Evolutionary conservation across 768 basidiomycete species (phyloP).

Genomic region (Pleurotus citrinopileatus): DNA sequence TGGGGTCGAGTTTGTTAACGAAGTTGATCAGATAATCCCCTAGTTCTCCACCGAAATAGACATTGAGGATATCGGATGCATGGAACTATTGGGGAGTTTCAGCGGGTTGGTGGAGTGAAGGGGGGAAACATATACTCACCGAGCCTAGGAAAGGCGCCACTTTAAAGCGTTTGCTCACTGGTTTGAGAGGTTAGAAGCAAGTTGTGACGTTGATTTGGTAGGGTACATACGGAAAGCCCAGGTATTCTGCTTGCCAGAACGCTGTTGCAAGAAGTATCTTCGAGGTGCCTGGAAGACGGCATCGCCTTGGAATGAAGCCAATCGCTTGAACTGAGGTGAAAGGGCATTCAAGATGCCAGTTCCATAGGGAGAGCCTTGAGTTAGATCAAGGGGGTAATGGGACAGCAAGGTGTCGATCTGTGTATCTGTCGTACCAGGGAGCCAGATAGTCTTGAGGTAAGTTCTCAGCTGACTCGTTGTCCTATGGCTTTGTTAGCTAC

Average conservation of each 20-base stretch:
- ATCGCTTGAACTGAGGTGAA: constrained; percentile 19
- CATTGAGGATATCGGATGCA: background rate
- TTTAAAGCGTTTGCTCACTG: constrained; percentile 8
- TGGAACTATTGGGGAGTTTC: background rate
- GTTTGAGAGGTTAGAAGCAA: background rate
- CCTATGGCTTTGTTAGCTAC: constrained; percentile 14
- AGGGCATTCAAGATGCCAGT: constrained; percentile 10
- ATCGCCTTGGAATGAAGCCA: constrained; percentile 17
- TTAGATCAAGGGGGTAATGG: constrained; percentile 11
- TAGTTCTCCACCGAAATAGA: constrained; percentile 26
- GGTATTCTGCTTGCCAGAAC: background rate
- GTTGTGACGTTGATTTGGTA: background rate
- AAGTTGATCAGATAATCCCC: constrained; percentile 12
- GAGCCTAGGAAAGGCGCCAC: background rate
- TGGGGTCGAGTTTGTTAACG: constrained; percentile 7
- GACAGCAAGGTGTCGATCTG: constrained; percentile 13
- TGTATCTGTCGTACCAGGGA: constrained; percentile 17
- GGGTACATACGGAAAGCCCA: constrained; percentile 2
- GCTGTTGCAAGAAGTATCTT: constrained; percentile 1
- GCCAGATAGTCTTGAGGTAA: constrained; percentile 25
- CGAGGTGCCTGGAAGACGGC: constrained; percentile 2
- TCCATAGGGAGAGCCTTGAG: constrained; percentile 17
- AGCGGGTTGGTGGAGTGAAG: background rate
- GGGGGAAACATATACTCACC: background rate
- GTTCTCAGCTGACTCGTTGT: constrained; percentile 21